Percentiles rank a stretch among this genome's conserved stretches.
phyloP scores from a whole-genome alignment of 2,329 filamentous ascomycete species.

The Phoma herbarum region DNA sequence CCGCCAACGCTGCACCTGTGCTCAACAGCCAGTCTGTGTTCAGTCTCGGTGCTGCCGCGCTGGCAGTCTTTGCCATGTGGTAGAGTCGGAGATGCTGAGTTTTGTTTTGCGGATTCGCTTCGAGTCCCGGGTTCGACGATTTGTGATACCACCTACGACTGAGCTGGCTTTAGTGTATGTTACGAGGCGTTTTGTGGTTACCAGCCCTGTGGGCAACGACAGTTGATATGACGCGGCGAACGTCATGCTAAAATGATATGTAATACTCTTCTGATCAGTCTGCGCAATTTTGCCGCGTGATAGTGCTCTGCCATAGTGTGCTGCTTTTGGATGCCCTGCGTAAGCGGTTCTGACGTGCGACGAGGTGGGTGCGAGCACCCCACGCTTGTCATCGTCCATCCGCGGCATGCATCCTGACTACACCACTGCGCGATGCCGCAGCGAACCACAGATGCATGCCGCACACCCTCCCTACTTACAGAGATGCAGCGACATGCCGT shows the following conservation, averaged over 20 bases:
- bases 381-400: constrained; percentile 16
- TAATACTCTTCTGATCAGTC: constrained; percentile 7
- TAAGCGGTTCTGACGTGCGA: constrained; percentile 13
- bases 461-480: constrained; percentile 21
- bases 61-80: constrained; percentile 39
- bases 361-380: constrained; percentile 15
- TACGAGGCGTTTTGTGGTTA: constrained; percentile 18
- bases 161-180: constrained; percentile 31
- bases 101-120: constrained; percentile 1
- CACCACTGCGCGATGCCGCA: constrained; percentile 25
- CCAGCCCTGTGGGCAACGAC: constrained; percentile 6
- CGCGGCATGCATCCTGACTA: constrained; percentile 8
- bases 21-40: constrained; percentile 36
- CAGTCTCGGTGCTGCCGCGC: constrained; percentile 36
- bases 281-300: neutral
- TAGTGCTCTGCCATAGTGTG: neutral
- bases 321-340: neutral
- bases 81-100: constrained; percentile 19
- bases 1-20: constrained; percentile 37
- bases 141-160: constrained; percentile 38
- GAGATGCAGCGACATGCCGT: neutral
- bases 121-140: constrained; percentile 1
- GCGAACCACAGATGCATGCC: constrained; percentile 28
- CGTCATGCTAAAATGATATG: constrained; percentile 14
- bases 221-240: neutral